Evolutionary conservation across 768 basidiomycete genomes (phyloP).

Genomic region (Fomitopsis pulvina): DNA sequence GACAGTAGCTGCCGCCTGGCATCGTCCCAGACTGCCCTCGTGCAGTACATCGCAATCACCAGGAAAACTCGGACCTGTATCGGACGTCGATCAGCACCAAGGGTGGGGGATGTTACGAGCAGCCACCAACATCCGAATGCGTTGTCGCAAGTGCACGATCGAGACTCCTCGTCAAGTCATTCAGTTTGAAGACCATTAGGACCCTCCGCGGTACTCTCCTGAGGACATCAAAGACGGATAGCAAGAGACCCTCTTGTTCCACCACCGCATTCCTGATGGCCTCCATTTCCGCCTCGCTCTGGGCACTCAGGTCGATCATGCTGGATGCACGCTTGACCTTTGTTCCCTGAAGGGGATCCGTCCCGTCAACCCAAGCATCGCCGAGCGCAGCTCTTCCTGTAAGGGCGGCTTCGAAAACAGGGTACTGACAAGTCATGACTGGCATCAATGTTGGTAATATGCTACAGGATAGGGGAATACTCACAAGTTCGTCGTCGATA

Average conservation of each 20-base stretch:
- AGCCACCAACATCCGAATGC: conserved; percentile 51
- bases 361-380: conserved; percentile 46
- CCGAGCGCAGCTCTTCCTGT: conserved; percentile 79
- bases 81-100: background rate
- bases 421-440: conserved; percentile 57
- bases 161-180: conserved; percentile 79
- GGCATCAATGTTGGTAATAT: background rate
- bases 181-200: conserved; percentile 79
- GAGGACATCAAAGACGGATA: conserved; percentile 83
- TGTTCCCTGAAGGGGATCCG: conserved; percentile 24
- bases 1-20: conserved; percentile 35
- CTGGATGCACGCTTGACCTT: conserved; percentile 62
- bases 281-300: conserved; percentile 73
- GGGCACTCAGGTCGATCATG: conserved; percentile 68
- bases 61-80: conserved; percentile 78
- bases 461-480: conserved; percentile 16
- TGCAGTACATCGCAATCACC: conserved; percentile 86
- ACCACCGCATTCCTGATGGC: conserved; percentile 79
- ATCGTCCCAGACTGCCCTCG: conserved; percentile 71
- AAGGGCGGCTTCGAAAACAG: conserved; percentile 90
- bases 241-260: conserved; percentile 72
- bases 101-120: background rate
- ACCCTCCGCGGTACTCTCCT: conserved; percentile 80
- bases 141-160: conserved; percentile 87
- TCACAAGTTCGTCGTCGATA: conserved; percentile 78